Evolutionary conservation across 257 asterid species (phyloP).

Genomic region (Leptodermis oblonga): DNA sequence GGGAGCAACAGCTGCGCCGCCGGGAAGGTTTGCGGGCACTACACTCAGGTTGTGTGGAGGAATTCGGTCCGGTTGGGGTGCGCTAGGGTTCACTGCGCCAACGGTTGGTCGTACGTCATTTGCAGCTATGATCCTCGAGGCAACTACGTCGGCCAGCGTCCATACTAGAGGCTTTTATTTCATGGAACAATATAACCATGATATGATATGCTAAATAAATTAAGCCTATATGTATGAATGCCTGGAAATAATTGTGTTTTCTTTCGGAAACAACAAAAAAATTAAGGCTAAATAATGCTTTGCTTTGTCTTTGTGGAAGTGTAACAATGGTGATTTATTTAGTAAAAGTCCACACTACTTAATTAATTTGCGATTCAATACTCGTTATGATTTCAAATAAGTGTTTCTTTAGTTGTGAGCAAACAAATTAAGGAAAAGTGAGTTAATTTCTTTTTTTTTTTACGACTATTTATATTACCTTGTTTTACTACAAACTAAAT

Average conservation of each 20-base stretch:
- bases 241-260: neutral
- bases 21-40: conserved; percentile 22
- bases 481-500: too few species aligned
- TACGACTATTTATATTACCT: too few species aligned
- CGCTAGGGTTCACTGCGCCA: conserved; percentile 33
- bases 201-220: neutral
- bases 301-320: too few species aligned
- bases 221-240: neutral
- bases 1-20: conserved; percentile 20
- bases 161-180: neutral
- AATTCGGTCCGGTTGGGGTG: conserved; percentile 27
- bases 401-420: too few species aligned
- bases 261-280: too few species aligned
- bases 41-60: conserved; percentile 40
- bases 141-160: neutral
- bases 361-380: too few species aligned
- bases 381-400: too few species aligned
- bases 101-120: conserved; percentile 1
- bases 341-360: too few species aligned
- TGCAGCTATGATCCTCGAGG: conserved; percentile 23
- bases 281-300: too few species aligned
- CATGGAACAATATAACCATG: neutral
- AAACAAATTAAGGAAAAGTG: too few species aligned
- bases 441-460: too few species aligned
- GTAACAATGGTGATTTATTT: too few species aligned